A percentile compares a stretch with the other conserved stretches of the same genome.
These are phyloP conservation scores for Metschnikowia peoriensis DNA, from an alignment of 805 yeast genomes.

Conservation along the genomic window DNA sequence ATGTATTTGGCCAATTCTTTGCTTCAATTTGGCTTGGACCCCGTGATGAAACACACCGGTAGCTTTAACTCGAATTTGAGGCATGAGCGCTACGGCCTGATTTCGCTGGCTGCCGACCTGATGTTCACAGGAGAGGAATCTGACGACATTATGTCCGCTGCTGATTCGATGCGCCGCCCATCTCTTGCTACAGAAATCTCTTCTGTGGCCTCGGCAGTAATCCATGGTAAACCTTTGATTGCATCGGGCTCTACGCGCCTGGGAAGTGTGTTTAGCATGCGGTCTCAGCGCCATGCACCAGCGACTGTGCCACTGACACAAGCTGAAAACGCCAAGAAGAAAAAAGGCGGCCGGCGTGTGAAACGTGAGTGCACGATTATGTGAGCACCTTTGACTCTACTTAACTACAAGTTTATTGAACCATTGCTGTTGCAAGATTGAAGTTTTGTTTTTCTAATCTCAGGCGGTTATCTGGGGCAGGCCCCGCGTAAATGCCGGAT, in stretches of 20 bases:
- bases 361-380: slow-evolving; percentile 15
- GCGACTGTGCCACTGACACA: background rate
- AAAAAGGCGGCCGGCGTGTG: slow-evolving; percentile 7
- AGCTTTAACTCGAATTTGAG: background rate
- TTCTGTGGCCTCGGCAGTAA: slow-evolving; percentile 1
- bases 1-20: slow-evolving; percentile 67
- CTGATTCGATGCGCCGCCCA: slow-evolving; percentile 8
- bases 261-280: background rate
- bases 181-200: slow-evolving; percentile 12
- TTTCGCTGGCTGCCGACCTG: slow-evolving; percentile 8
- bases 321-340: slow-evolving; percentile 1
- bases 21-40: slow-evolving; percentile 59
- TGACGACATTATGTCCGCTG: slow-evolving; percentile 9
- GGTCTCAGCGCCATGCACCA: background rate
- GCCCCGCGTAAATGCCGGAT: background rate
- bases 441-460: background rate
- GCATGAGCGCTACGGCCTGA: background rate
- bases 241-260: background rate
- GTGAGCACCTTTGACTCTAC: background rate
- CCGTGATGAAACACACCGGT: slow-evolving; percentile 27
- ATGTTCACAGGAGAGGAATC: slow-evolving; percentile 8
- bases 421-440: no score
- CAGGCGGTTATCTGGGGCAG: background rate
- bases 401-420: background rate
- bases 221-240: background rate